Percentiles rank a stretch among this genome's conserved stretches.
Evolutionary conservation across 441 rosid genomes (phyloP).

Genomic region (Gossypium gossypioides): DNA sequence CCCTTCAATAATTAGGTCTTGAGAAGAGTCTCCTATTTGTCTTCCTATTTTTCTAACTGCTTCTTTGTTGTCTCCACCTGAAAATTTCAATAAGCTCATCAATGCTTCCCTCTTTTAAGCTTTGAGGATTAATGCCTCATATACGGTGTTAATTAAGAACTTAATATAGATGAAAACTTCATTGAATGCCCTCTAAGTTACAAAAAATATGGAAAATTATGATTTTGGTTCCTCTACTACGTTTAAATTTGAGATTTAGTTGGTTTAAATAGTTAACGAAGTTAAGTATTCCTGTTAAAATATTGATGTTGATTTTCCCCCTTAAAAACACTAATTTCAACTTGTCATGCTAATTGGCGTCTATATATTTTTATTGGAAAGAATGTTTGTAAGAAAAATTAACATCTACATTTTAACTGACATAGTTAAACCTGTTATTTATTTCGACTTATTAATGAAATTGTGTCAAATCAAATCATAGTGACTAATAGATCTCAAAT

Average conservation of each 20-base stretch:
- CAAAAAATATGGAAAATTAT: neutral
- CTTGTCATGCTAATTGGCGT: no score
- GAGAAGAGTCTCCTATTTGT: constrained; percentile 18
- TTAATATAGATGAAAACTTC: neutral
- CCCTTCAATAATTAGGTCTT: neutral
- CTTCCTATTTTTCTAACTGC: constrained; percentile 35
- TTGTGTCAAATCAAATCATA: constrained; percentile 19
- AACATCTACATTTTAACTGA: neutral
- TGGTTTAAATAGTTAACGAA: no score
- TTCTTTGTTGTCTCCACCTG: constrained; percentile 32
- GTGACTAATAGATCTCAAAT: neutral
- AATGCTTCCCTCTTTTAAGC: neutral
- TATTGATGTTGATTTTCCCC: no score
- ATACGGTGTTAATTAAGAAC: neutral
- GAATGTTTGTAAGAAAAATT: no score
- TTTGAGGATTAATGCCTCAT: neutral
- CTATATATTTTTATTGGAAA: no score
- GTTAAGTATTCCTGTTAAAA: no score
- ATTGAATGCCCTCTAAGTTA: neutral
- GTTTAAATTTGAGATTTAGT: no score
- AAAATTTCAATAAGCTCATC: neutral
- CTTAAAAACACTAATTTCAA: no score
- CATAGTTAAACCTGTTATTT: neutral
- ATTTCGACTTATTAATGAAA: neutral
- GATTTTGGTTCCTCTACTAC: neutral